These are phyloP conservation scores for Rhizopogon roseolus DNA, from an alignment of 768 basidiomycete genomes.

Conservation along the genomic window DNA sequence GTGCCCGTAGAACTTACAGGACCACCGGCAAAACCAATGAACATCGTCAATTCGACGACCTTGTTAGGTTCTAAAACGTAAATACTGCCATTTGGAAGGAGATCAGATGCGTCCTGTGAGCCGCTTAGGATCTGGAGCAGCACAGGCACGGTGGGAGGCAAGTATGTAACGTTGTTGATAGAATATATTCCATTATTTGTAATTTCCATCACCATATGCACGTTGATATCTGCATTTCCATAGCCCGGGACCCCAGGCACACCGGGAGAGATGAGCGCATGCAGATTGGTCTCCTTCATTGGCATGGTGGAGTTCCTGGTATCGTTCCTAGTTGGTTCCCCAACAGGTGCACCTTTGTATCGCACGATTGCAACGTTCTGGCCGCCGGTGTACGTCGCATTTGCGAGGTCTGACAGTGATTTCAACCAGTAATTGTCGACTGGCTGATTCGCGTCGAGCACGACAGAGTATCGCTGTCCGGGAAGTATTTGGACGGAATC, in stretches of 20 bases:
- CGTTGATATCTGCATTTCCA: constrained; percentile 23
- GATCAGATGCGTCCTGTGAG: constrained; percentile 20
- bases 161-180: not conserved
- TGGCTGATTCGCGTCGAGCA: constrained; percentile 26
- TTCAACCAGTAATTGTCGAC: constrained; percentile 38
- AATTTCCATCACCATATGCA: constrained; percentile 3
- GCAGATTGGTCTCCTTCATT: constrained; percentile 14
- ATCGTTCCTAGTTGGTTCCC: constrained; percentile 23
- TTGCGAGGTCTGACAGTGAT: constrained; percentile 17
- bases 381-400: constrained; percentile 20
- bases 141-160: constrained; percentile 29
- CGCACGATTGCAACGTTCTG: constrained; percentile 35
- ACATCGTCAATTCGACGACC: constrained; percentile 24
- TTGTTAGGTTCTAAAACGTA: constrained; percentile 35
- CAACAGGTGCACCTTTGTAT: constrained; percentile 28
- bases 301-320: constrained; percentile 9
- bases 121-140: constrained; percentile 39
- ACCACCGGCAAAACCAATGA: not conserved
- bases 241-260: constrained; percentile 21
- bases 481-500: constrained; percentile 34
- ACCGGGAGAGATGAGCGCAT: constrained; percentile 5
- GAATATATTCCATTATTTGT: not conserved
- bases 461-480: constrained; percentile 27
- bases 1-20: not conserved
- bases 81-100: constrained; percentile 35